These are phyloP conservation scores for Fusarium torreyae DNA, from an alignment of 2,329 filamentous ascomycete species.

Conservation along the genomic window DNA sequence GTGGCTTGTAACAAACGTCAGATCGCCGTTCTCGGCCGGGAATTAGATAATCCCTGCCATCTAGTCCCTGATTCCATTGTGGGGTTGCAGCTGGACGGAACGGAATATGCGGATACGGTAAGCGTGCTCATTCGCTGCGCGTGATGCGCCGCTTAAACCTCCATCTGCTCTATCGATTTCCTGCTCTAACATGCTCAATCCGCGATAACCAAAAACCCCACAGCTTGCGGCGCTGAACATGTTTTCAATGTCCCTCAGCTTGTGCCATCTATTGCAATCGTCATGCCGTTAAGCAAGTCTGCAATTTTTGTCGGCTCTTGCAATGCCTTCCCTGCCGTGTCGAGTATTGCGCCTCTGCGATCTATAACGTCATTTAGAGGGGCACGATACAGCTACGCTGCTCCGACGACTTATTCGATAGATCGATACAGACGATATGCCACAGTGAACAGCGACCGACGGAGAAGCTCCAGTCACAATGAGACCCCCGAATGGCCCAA, in stretches of 20 bases:
- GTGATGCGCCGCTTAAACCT: slow-evolving; percentile 20
- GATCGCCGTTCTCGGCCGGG: slow-evolving; percentile 30
- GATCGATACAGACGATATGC: slow-evolving; percentile 42
- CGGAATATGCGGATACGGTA: slow-evolving; percentile 15
- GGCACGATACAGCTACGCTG: slow-evolving; percentile 22
- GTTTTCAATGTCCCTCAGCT: slow-evolving; percentile 31
- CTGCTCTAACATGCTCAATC: slow-evolving; percentile 48
- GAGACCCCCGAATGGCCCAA: slow-evolving; percentile 62
- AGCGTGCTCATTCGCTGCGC: slow-evolving; percentile 38
- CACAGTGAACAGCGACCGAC: slow-evolving; percentile 34
- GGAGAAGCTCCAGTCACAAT: slow-evolving; percentile 17
- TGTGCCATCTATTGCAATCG: slow-evolving; percentile 19
- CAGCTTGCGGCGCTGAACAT: slow-evolving; percentile 36
- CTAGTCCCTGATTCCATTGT: slow-evolving; percentile 1
- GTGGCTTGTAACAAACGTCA: slow-evolving; percentile 6
- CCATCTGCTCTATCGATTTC: slow-evolving; percentile 14
- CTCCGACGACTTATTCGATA: slow-evolving; percentile 12
- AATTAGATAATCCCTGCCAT: slow-evolving; percentile 32
- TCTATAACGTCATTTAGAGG: slow-evolving; percentile 47
- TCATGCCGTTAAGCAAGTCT: slow-evolving; percentile 46
- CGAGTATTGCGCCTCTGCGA: slow-evolving; percentile 20
- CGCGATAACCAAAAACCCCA: slow-evolving; percentile 26
- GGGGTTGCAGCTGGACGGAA: slow-evolving; percentile 20
- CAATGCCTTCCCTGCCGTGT: slow-evolving; percentile 40
- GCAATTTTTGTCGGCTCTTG: slow-evolving; percentile 39